A percentile compares a stretch with the other conserved stretches of the same genome.
These are phyloP conservation scores for Epichloe sp. DNA, from an alignment of 2,329 filamentous ascomycete species.

Conservation along the genomic window DNA sequence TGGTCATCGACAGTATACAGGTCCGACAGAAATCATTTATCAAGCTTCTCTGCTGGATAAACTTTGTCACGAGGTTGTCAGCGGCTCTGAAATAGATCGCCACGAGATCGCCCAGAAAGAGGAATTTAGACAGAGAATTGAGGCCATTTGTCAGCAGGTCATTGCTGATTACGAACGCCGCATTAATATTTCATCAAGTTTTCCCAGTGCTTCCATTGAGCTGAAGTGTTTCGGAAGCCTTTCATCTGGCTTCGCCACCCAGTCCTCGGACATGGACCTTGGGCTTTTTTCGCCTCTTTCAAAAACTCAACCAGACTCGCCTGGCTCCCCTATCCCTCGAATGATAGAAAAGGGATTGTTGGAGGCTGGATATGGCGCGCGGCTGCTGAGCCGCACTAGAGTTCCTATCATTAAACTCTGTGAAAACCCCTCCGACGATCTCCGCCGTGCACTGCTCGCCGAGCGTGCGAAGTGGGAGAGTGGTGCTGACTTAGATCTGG, in stretches of 20 bases:
- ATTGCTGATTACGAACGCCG: constrained; percentile 39
- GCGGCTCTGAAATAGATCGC: constrained; percentile 46
- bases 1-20: constrained; percentile 20
- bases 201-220: constrained; percentile 44
- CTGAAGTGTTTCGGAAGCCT: constrained; percentile 74
- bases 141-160: constrained; percentile 48
- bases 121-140: constrained; percentile 50
- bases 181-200: constrained; percentile 26
- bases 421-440: constrained; percentile 48
- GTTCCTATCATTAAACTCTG: constrained; percentile 85
- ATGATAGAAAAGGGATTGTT: constrained; percentile 64
- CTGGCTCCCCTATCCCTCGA: constrained; percentile 54
- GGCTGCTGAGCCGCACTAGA: constrained; percentile 63
- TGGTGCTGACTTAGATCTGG: constrained; percentile 26
- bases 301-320: constrained; percentile 34
- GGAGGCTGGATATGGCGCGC: constrained; percentile 58
- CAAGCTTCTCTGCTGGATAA: constrained; percentile 37
- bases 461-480: constrained; percentile 62
- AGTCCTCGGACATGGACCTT: constrained; percentile 84
- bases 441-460: constrained; percentile 47
- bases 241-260: constrained; percentile 73
- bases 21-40: constrained; percentile 31
- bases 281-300: constrained; percentile 58
- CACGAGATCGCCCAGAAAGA: constrained; percentile 60
- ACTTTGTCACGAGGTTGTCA: constrained; percentile 32